phyloP scores from a whole-genome alignment of 106 monocot genomes.

The Acanthochlamys bracteata region DNA sequence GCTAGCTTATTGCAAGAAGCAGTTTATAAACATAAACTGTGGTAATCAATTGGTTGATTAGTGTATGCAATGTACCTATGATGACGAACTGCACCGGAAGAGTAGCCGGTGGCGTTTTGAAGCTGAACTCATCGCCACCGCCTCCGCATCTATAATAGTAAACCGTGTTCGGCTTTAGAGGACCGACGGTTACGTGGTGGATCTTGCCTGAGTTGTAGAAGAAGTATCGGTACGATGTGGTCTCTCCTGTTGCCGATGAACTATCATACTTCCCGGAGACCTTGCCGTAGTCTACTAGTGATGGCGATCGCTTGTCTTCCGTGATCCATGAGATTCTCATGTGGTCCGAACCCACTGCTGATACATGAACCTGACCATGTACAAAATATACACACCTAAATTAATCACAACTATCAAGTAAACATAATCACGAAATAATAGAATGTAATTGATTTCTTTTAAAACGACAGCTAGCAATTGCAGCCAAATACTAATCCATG shows the following conservation, averaged over 20 bases:
- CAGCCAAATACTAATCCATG: no score
- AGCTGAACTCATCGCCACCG: slow-evolving; percentile 35
- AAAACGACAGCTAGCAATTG: no score
- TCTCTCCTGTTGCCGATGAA: slow-evolving; percentile 37
- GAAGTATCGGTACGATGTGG: slow-evolving; percentile 51
- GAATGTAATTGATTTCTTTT: not conserved
- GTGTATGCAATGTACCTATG: slow-evolving; percentile 20
- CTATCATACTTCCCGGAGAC: slow-evolving; percentile 23
- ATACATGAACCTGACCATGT: slow-evolving; percentile 52
- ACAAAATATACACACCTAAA: no score
- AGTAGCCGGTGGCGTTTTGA: slow-evolving; percentile 60
- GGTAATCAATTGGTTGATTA: not conserved
- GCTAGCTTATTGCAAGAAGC: no score
- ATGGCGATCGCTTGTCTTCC: slow-evolving; percentile 35
- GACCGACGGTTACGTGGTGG: slow-evolving; percentile 67
- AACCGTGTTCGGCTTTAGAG: slow-evolving; percentile 39
- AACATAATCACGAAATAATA: not conserved
- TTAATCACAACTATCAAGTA: no score
- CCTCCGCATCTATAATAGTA: slow-evolving; percentile 73
- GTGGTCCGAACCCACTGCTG: slow-evolving; percentile 45
- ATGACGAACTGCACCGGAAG: slow-evolving; percentile 67
- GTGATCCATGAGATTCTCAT: slow-evolving; percentile 72
- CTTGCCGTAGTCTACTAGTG: slow-evolving; percentile 64
- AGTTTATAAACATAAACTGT: no score
- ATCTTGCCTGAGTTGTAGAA: slow-evolving; percentile 68